Evolutionary conservation across 352 stramenopile genomes (phyloP), one percentile per base, ranked within the genome.

Genomic region (Elongisporangium anandrum): DNA sequence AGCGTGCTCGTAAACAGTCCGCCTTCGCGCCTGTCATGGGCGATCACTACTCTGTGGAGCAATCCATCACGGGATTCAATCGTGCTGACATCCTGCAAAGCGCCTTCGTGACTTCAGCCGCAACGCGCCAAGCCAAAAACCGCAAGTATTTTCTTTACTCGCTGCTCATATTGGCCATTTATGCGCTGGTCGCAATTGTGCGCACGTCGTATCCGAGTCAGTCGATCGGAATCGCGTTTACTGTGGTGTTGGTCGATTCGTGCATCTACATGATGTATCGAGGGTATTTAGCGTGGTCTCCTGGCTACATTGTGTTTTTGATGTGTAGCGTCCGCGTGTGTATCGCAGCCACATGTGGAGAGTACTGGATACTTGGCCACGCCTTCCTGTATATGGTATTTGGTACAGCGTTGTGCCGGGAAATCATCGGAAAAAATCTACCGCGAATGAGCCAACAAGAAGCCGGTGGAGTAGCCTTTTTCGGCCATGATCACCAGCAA

Each of bases 381-480:
- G 78, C 87, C 10, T 78, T 92, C 56, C 58, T 88, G 8, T 96
- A 90, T 63, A 89, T 92, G 62, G 73, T 93, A 9, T 79, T 94
- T 13, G 85, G 87, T 5, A 88, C 70, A 0, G 85, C 87, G 7
- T 69, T 96, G 1, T 92, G 79, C 63, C 73, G 78, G 38, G 85
- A 96, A 64, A 92, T 94, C 56, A 89, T 94, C 34, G 83, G 84
- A 21, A 77, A 85, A 47, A 88, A 93, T 50, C 61, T 96, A 17
- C 85, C 85, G 4, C 72, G 78, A 0, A 93, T 94, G 85, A 90
- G 81, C 68, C 81, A 86, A 52, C 82, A 89, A 47, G 87, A 93
- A 52, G 85, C 85, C 3, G 85, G 87, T 0, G 85, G 79, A 3
- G 81, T 96, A 39, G 90, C 85, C 1, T 94, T 94, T 54, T 94